A percentile compares a stretch with the other conserved stretches of the same genome.
Conservation (phyloP, 225 moss, liverwort and hornwort genomes). For the Antitrichia curtipendula region DNA sequence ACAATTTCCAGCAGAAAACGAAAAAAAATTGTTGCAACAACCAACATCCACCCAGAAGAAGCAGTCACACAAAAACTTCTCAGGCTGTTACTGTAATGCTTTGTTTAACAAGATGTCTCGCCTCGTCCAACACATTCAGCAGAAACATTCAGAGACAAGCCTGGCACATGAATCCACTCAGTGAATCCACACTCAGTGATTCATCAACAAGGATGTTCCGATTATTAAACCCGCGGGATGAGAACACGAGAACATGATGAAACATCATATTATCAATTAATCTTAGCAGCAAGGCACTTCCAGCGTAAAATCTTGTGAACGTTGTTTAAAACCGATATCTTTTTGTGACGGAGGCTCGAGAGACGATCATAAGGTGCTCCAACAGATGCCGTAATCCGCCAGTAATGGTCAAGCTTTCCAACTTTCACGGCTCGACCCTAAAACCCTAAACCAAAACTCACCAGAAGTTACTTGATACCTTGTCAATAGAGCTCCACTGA, state of each 20-base stretch:
- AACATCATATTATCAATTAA: neutral
- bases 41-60: no score
- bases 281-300: neutral
- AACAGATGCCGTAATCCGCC: conserved; percentile 40
- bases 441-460: neutral
- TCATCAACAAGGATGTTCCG: neutral
- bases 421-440: neutral
- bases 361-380: conserved; percentile 54
- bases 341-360: conserved; percentile 44
- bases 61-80: conserved; percentile 61
- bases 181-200: neutral
- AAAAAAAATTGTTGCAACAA: no score
- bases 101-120: conserved; percentile 41
- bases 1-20: no score
- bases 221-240: neutral
- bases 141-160: conserved; percentile 75
- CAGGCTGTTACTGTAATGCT: conserved; percentile 61
- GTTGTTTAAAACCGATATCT: conserved; percentile 13
- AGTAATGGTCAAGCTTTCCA: neutral
- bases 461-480: neutral
- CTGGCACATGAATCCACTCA: conserved; percentile 28
- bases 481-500: neutral
- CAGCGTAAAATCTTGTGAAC: neutral
- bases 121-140: conserved; percentile 64
- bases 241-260: neutral